Evolutionary conservation across 768 basidiomycete species (phyloP), one percentile per base, ranked within the genome.

Genomic region (Mycena alexandri): DNA sequence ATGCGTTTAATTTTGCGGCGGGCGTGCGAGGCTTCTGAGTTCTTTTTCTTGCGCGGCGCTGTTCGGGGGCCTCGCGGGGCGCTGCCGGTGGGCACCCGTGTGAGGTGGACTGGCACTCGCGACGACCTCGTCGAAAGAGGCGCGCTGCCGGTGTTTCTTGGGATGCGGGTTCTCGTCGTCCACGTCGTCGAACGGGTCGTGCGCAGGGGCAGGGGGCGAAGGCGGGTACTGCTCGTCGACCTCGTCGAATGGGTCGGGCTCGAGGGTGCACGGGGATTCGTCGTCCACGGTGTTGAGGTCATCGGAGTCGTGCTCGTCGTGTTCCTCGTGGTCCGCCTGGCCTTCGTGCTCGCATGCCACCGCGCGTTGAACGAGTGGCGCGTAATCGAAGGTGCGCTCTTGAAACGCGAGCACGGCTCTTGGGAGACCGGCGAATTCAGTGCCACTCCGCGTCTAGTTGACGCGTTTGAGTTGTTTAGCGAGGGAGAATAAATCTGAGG

Each of bases 261-360:
- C n/a, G n/a, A n/a, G n/a, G n/a, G n/a, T n/a, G n/a, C 7, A 12
- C 34, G 57, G 57, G 25, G 0, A 33, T 1, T 22, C 17, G 34
- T 36, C 36, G 34, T 50, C 59, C 14, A 51, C 13, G 19, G 34
- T 21, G 29, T 59, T 25, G 25, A 21, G 38, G 38, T 24, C 21
- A 22, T 14, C 22, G n/a, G n/a, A n/a, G 33, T 58, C 43, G 13
- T 21, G 24, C 1, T 29, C 43, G 1, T 57, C 58, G 48, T n/a
- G n/a, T n/a, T 50, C 46, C 25, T 61, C 59, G 24, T 24, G 50
- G 25, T 61, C 60, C 3, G 25, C 50, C 50, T 47, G 44, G 22
- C 25, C 57, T 11, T 47, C 57, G 29, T 13, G 11, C 51, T 62
- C 61, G 19, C 19, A 4, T 2, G 24, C 19, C 2, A 62, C 42